phyloP scores from a whole-genome alignment of 139 green algal species.

The Chlamydomonas sp. region DNA sequence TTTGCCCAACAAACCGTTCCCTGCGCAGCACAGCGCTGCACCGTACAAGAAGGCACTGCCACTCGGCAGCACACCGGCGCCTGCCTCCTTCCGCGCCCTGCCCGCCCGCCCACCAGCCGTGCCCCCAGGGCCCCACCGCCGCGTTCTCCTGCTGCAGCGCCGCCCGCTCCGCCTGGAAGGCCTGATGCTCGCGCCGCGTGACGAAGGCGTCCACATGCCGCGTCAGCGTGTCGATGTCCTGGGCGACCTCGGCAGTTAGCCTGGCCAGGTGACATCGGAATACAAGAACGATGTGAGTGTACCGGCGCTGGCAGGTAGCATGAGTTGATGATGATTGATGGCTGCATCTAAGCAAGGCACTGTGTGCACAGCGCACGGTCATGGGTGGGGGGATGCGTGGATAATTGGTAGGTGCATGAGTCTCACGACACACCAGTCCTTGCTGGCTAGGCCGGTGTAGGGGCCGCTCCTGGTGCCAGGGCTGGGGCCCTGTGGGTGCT shows the following conservation, averaged over 20 bases:
- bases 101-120: neutral
- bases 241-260: neutral
- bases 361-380: too few relatives aligned
- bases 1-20: too few relatives aligned
- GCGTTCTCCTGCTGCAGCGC: slow-evolving; percentile 15
- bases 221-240: slow-evolving; percentile 5
- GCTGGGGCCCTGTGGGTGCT: neutral
- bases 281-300: too few relatives aligned
- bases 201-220: slow-evolving; percentile 29
- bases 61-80: too few relatives aligned
- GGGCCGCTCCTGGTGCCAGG: slow-evolving; percentile 20
- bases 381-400: too few relatives aligned
- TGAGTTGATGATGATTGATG: too few relatives aligned
- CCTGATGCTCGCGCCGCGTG: slow-evolving; percentile 11
- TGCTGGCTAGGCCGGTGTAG: slow-evolving; percentile 23
- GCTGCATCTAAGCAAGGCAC: too few relatives aligned
- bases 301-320: too few relatives aligned
- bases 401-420: too few relatives aligned
- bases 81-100: neutral
- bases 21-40: too few relatives aligned
- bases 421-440: slow-evolving; percentile 5
- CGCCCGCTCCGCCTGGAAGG: slow-evolving; percentile 16
- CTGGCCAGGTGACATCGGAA: neutral
- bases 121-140: neutral
- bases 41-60: too few relatives aligned